Percentiles rank a stretch among this genome's conserved stretches.
Conservation (phyloP, 1,284 basidiomycete species). For the Stygiomarasmius scandens region DNA sequence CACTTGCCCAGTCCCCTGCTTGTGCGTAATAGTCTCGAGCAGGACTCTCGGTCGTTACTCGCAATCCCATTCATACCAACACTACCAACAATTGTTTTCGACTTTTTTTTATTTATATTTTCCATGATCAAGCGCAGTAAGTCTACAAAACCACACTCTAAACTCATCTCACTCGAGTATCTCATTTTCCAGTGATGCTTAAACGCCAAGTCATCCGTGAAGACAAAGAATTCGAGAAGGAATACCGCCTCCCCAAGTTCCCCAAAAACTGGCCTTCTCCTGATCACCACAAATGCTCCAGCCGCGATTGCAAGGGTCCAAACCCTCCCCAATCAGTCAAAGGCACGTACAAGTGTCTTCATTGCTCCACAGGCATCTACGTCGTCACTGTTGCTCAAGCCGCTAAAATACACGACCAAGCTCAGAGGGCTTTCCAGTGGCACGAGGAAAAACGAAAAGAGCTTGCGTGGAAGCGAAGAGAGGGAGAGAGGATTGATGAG, state of each 20-base stretch:
- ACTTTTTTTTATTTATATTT: not conserved
- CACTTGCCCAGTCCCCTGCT: not conserved
- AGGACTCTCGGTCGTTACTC: too few relatives aligned
- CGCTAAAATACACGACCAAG: conserved; percentile 7
- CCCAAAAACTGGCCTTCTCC: conserved; percentile 40
- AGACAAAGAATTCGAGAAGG: conserved; percentile 26
- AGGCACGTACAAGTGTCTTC: conserved; percentile 36
- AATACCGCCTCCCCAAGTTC: conserved; percentile 28
- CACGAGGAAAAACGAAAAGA: not conserved
- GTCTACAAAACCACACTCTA: not conserved
- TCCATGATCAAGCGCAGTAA: not conserved
- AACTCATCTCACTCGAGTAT: not conserved
- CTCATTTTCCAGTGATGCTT: not conserved
- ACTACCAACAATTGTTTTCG: conserved; percentile 1
- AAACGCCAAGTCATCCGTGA: not conserved
- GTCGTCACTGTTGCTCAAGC: conserved; percentile 22
- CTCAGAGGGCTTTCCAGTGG: not conserved
- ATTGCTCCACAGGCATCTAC: conserved; percentile 39
- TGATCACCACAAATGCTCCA: conserved; percentile 41
- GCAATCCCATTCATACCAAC: not conserved
- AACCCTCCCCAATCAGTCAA: conserved; percentile 39
- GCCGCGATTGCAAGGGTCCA: conserved; percentile 32
- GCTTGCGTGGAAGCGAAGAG: not conserved
- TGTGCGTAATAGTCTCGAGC: too few relatives aligned
- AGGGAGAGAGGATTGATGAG: not conserved